Evolutionary conservation across 2,329 filamentous ascomycete genomes (phyloP), one percentile per base, ranked within the genome.

Genomic region (Ceratocystis destructans): DNA sequence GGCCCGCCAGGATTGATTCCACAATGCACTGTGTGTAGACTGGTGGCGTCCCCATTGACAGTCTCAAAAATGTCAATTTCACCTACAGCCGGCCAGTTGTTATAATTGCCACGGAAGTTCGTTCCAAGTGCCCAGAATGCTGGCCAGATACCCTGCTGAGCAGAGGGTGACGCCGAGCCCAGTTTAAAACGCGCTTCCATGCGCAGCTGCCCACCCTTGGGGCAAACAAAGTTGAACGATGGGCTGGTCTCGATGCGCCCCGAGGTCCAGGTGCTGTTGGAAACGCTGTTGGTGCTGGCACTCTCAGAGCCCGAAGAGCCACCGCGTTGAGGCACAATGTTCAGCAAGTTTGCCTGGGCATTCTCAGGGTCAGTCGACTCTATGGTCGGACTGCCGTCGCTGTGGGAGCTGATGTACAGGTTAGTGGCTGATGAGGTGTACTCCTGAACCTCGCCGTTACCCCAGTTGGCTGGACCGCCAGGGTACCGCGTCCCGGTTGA

Each of bases 1-100:
- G 74, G 73, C 0, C 78, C 78, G 22, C 75, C 76, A 2, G 71
- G 71, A 61, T 71, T 71, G 2, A 69, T 69, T 64, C 77, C 77
- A 71, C 78, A 80, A 72, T 80, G 78, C 2, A 76, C 70, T 0
- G 75, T 77, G 59, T 76, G 73, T 70, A 73, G 75, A 31, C 73
- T 72, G 6, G 67, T 72, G 22, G 68, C 46, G 33, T 71, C 69
- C 45, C 77, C 78, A 70, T 79, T 79, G 65, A 76, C 70, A 6
- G 73, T 71, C 71, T 80, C 79, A 66, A 80, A 69, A 57, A 80
- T 73, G 71, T 80, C 79, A 61, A 79, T 72, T 72, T 80, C 79
- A 66, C 76, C 76, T 12, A 75, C 70, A 5, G 69, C 63, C 0
- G 79, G 78, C 79, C 78, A 80, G 67, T 74, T 74, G 15, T 68